These are phyloP conservation scores for Beauveria asiatica DNA, from an alignment of 2,329 filamentous ascomycete species.

Conservation along the genomic window DNA sequence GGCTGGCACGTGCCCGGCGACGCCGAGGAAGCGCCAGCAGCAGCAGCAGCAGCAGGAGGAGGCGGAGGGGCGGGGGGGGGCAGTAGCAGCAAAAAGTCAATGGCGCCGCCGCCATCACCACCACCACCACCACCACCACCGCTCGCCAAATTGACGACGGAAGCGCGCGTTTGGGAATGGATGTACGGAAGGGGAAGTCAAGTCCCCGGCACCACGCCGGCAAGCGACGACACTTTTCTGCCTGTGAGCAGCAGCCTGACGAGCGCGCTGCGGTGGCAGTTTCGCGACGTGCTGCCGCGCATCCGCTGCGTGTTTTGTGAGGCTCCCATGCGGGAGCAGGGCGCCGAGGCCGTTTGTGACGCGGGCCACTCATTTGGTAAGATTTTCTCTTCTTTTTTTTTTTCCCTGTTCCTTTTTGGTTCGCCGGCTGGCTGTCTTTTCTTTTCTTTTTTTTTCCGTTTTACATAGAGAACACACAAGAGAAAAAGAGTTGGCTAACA, in stretches of 20 bases:
- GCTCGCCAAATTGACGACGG: conserved; percentile 35
- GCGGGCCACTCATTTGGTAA: conserved; percentile 33
- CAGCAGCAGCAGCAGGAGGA: neutral
- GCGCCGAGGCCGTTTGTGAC: conserved; percentile 29
- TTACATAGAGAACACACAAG: too few relatives aligned
- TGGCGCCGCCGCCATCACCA: neutral
- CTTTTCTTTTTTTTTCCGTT: too few relatives aligned
- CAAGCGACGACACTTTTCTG: neutral
- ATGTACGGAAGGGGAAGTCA: conserved; percentile 46
- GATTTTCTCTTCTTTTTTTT: conserved; percentile 10
- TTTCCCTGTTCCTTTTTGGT: neutral
- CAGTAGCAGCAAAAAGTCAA: neutral
- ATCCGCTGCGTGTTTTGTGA: conserved; percentile 43
- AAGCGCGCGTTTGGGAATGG: conserved; percentile 48
- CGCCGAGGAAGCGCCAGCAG: neutral
- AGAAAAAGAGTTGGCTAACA: neutral
- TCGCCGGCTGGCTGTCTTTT: too few relatives aligned
- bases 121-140: neutral
- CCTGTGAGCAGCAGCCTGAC: conserved; percentile 8
- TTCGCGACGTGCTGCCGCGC: conserved; percentile 24
- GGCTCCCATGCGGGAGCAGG: conserved; percentile 23
- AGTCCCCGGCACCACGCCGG: conserved; percentile 28
- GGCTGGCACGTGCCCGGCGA: conserved; percentile 20
- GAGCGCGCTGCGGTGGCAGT: conserved; percentile 26
- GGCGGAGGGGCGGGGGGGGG: too few relatives aligned